A percentile compares a stretch with the other conserved stretches of the same genome.
These are phyloP conservation scores for Tetramitus jugosus DNA, from an alignment of 208 protist genomes.

Conservation along the genomic window DNA sequence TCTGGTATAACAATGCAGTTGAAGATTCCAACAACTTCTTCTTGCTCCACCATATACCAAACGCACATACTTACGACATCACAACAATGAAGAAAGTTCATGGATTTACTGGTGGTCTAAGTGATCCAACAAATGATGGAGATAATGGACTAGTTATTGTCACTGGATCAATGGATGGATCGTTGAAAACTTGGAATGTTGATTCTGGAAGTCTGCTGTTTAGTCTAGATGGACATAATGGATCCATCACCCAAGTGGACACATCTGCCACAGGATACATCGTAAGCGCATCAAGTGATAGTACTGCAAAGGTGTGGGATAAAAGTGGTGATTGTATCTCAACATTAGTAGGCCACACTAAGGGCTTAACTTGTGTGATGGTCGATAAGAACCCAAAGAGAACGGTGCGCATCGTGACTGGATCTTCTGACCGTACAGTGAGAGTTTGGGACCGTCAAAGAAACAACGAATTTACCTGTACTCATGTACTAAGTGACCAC, in stretches of 20 bases:
- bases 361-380: background rate
- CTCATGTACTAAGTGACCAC: background rate
- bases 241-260: background rate
- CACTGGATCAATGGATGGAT: too few relatives aligned
- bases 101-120: too few relatives aligned
- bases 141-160: too few relatives aligned
- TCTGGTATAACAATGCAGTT: too few relatives aligned
- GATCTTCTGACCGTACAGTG: background rate
- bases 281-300: background rate
- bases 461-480: background rate
- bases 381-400: background rate
- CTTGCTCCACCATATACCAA: too few relatives aligned
- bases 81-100: too few relatives aligned
- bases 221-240: background rate
- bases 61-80: too few relatives aligned
- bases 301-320: background rate
- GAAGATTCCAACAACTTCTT: too few relatives aligned
- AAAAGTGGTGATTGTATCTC: background rate
- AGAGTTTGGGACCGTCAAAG: background rate
- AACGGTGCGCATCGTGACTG: background rate
- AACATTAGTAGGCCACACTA: background rate
- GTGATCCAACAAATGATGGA: too few relatives aligned
- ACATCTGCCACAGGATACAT: background rate
- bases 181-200: too few relatives aligned
- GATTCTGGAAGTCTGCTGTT: too few relatives aligned